Evolutionary conservation across 768 basidiomycete species (phyloP).

Genomic region (Auriscalpium microsporum): DNA sequence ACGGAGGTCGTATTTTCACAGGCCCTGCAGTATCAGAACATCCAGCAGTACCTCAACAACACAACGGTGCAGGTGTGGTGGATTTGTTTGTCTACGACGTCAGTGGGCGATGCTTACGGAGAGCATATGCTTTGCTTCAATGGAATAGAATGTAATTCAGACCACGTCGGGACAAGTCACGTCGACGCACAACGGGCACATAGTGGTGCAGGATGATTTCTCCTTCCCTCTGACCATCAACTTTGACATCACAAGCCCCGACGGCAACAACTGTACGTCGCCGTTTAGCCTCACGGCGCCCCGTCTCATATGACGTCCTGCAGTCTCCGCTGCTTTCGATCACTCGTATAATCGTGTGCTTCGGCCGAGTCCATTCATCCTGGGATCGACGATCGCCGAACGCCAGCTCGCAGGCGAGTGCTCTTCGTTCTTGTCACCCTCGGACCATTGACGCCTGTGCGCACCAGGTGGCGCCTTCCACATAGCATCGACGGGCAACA

Average conservation of each 20-base stretch:
- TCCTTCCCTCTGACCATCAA: constrained; percentile 44
- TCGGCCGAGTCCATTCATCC: constrained; percentile 48
- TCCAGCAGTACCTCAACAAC: constrained; percentile 50
- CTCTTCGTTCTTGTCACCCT: neutral
- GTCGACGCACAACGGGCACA: constrained; percentile 41
- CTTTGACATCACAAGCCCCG: constrained; percentile 24
- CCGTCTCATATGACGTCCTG: neutral
- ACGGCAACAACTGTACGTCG: constrained; percentile 25
- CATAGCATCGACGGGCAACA: constrained; percentile 35
- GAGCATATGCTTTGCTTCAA: neutral
- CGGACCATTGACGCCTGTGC: neutral
- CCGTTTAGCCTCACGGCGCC: neutral
- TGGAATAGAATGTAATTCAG: constrained; percentile 39
- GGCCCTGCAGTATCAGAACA: constrained; percentile 49
- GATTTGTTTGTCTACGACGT: neutral
- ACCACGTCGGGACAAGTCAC: constrained; percentile 36
- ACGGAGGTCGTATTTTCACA: constrained; percentile 58
- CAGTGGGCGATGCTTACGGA: no score
- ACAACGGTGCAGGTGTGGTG: constrained; percentile 29
- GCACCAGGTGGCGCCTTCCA: constrained; percentile 43
- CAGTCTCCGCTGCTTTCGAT: constrained; percentile 50
- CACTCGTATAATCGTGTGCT: constrained; percentile 60
- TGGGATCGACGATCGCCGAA: constrained; percentile 48
- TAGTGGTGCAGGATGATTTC: constrained; percentile 41
- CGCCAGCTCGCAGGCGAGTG: constrained; percentile 50